These are phyloP conservation scores for Nakataea oryzae DNA, from an alignment of 2,329 filamentous ascomycete genomes.

Conservation along the genomic window DNA sequence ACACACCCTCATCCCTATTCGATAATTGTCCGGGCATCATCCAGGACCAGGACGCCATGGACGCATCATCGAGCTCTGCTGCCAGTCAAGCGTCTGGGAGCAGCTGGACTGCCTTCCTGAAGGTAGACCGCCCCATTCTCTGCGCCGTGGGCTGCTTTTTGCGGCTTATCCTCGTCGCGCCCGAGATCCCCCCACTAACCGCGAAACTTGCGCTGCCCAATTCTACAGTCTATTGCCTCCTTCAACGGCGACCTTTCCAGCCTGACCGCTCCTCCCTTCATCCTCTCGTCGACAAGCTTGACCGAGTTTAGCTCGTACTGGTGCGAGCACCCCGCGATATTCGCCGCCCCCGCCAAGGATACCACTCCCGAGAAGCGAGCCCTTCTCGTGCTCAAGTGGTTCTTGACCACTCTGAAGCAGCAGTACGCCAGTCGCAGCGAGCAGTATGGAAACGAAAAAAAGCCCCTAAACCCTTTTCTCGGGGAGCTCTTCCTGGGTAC, in stretches of 20 bases:
- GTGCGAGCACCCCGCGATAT: conserved; percentile 66
- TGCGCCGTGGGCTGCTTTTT: background rate
- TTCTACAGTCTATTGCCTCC: conserved; percentile 56
- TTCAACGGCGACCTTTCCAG: conserved; percentile 77
- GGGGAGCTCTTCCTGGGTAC: conserved; percentile 88
- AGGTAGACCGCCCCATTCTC: conserved; percentile 19
- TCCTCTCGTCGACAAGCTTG: conserved; percentile 67
- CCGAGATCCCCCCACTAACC: conserved; percentile 4
- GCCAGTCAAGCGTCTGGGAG: conserved; percentile 22
- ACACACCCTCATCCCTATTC: background rate
- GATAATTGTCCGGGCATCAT: background rate
- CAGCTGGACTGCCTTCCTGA: conserved; percentile 42
- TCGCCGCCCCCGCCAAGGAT: conserved; percentile 74
- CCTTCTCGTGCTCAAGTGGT: conserved; percentile 90
- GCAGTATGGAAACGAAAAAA: conserved; percentile 83
- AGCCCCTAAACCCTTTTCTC: conserved; percentile 91
- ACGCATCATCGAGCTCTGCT: background rate
- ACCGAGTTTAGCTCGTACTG: conserved; percentile 78
- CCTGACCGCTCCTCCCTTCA: conserved; percentile 72
- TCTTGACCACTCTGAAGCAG: conserved; percentile 84
- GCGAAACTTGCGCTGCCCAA: background rate
- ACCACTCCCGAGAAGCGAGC: conserved; percentile 72
- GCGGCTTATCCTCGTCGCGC: too few relatives aligned
- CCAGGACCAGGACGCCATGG: background rate
- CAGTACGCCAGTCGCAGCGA: conserved; percentile 70